Base-by-base conservation (phyloP, 176 grass and related monocot genomes). In the Carex kokanica region DNA sequence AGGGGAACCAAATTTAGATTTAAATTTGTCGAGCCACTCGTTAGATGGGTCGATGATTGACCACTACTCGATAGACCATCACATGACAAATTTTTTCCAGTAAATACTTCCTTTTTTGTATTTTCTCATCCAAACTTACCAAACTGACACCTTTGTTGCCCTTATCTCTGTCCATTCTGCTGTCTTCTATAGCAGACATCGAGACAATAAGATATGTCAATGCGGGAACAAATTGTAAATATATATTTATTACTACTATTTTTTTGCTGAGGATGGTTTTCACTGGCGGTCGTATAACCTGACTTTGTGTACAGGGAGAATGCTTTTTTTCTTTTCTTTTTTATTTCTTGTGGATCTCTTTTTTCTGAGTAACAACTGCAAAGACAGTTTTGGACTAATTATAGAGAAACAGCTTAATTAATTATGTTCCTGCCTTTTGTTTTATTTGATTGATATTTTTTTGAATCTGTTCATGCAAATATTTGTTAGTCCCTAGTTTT, bases 1-100 rank as follows among this genome's bases (percentile, higher is more conserved):
- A 25, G 71, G 53, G 71, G 43, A 74, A 12, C 71, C 71, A 74
- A 74, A 74, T 74, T 74, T 74, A 74, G 71, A 74, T 74, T 53
- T 74, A 74, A 74, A 21, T 74, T 74, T 74, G 71, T 74, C 53
- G 17, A 74, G 41, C 71, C 12, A 74, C 23, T 74, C 71, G 15
- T 74, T 12, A 6, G 45, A 53, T 16, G 45, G 13, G 71, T 29
- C 2, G 20, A 74, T 16, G 45, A 74, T 53, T 21, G 47, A 53
- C 0, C 10, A 74, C 45, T 27, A 8, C n/a, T 47, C 69, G 16
- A 14, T 29, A 53, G 45, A 51, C 10, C 45, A 47, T 47, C 40
- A 74, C 47, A 27, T 52, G 47, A 54, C 71, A 27, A 23, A 74
- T 74, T 53, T 53, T 74, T 74, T 74, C 40, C 45, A 74, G 71